phyloP scores from a whole-genome alignment of 805 yeast genomes.

The Ogataea henricii region DNA sequence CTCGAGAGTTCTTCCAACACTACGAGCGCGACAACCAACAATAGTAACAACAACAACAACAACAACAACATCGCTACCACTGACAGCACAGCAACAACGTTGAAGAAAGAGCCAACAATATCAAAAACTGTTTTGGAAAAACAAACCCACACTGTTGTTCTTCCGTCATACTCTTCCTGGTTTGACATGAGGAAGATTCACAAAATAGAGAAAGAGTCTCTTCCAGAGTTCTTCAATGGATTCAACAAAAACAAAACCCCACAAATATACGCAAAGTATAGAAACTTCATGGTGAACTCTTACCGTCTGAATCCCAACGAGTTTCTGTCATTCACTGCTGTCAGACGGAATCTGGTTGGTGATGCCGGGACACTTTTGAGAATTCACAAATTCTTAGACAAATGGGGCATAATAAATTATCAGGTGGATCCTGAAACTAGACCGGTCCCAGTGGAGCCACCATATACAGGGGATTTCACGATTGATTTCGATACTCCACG shows the following conservation, averaged over 20 bases:
- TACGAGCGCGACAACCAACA: not conserved
- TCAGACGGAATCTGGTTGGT: constrained; percentile 86
- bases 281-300: constrained; percentile 87
- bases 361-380: constrained; percentile 89
- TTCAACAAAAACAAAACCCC: constrained; percentile 74
- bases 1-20: not conserved
- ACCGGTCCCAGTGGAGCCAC: constrained; percentile 70
- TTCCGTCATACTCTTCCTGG: constrained; percentile 91
- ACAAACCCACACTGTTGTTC: constrained; percentile 81
- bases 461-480: constrained; percentile 73
- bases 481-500: constrained; percentile 86
- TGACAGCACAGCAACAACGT: not conserved
- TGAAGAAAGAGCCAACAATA: constrained; percentile 18
- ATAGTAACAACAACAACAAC: not conserved
- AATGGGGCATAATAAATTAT: constrained; percentile 93
- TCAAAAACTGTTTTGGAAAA: constrained; percentile 22
- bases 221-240: constrained; percentile 81
- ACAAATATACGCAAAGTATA: constrained; percentile 72
- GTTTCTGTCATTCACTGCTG: constrained; percentile 85
- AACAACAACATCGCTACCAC: too few relatives aligned
- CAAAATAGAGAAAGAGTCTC: constrained; percentile 75
- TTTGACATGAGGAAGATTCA: constrained; percentile 72
- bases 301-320: constrained; percentile 89
- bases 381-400: constrained; percentile 77
- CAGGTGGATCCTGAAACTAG: constrained; percentile 81